Base-by-base conservation (phyloP, 1,139 yeast genomes). In the Candida mesenterica region DNA sequence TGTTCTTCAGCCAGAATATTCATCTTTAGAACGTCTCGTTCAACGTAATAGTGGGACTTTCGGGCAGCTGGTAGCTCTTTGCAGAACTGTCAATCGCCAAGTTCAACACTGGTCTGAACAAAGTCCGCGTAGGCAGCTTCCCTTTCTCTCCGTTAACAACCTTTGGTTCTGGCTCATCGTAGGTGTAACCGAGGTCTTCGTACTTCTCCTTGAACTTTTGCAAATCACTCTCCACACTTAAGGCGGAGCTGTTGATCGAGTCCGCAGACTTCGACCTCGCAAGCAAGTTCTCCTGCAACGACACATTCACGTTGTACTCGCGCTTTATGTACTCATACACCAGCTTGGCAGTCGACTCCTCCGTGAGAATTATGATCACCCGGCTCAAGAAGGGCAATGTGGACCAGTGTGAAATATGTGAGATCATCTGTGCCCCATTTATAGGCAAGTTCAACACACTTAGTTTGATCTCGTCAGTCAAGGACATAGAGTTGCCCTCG, bases 241-340 rank as follows among this genome's bases (percentile, higher is more conserved):
- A 46, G 27, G 40, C 22, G 13, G 30, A 22, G n/a, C n/a, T n/a
- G n/a, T n/a, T n/a, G n/a, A 33, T 23, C 8, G 33, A 16, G 5
- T 33, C 40, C n/a, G 30, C 12, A 12, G 36, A 34, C 22, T 28
- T 33, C 8, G 40, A 37, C 9, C 9, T 19, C 22, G 22, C 15
- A 25, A 69, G 50, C 17, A 73, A 56, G 38, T 72, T 67, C 39
- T 70, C 75, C 40, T 68, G 75, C 16, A 72, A 50, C 12, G 67
- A 55, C 7, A 72, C 45, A 36, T 62, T 66, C 7, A 62, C 46
- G 13, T 52, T 48, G 17, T 30, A 38, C 13, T 32, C 26, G 8
- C 24, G 12, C 9, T 10, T 40, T 23, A 73, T 48, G 36, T 44
- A 50, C 1, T 44, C 23, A 41, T 48, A 57, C 2, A 67, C 53